Percentiles rank a stretch among this genome's conserved stretches.
phyloP scores from a whole-genome alignment of 148 eudicot species.

The Fagopyrum tataricum region DNA sequence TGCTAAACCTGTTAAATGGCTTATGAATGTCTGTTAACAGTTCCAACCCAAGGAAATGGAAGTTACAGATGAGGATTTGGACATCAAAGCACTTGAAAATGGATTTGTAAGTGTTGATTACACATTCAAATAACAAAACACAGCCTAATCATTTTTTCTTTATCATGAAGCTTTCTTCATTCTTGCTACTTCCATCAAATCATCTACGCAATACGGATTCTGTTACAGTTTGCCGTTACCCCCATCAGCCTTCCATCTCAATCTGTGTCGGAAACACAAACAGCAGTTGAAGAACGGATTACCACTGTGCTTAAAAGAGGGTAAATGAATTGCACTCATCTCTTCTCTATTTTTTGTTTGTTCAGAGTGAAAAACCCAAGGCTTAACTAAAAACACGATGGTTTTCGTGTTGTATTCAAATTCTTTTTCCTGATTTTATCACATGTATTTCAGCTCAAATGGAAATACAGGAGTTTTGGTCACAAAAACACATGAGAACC shows the following conservation, averaged over 20 bases:
- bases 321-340: not conserved
- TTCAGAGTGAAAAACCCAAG: not conserved
- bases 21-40: too few species aligned
- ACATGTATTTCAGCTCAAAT: not conserved
- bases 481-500: not conserved
- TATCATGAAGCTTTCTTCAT: not conserved
- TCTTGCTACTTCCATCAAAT: too few species aligned
- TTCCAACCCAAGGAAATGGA: constrained; percentile 54
- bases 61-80: constrained; percentile 71
- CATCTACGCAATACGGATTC: constrained; percentile 11
- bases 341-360: not conserved
- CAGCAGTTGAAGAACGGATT: constrained; percentile 49
- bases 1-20: not conserved
- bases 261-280: constrained; percentile 27
- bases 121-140: not conserved
- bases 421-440: constrained; percentile 3
- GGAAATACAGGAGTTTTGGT: not conserved
- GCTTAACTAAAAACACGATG: not conserved
- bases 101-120: constrained; percentile 59
- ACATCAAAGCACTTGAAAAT: constrained; percentile 68
- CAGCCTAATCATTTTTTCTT: not conserved
- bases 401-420: too few species aligned
- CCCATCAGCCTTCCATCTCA: constrained; percentile 34
- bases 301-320: constrained; percentile 25
- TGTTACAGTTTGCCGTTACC: constrained; percentile 52